These are phyloP conservation scores for Henckelia pumila DNA, from an alignment of 257 asterid genomes.

Conservation along the genomic window DNA sequence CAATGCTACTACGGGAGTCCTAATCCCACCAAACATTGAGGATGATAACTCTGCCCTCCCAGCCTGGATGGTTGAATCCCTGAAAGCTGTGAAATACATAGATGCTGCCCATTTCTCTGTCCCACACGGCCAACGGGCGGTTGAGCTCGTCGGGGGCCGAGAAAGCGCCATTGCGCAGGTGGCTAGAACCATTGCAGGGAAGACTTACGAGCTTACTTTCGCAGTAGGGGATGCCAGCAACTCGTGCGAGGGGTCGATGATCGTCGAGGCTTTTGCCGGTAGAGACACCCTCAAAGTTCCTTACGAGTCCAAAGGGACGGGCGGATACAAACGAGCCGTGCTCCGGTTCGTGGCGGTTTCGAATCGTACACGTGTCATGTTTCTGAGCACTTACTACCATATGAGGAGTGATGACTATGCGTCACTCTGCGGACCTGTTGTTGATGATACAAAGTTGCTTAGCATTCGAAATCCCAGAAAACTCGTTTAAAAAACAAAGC, in stretches of 20 bases:
- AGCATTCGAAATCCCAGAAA: constrained; percentile 63
- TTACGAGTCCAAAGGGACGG: constrained; percentile 80
- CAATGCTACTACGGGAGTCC: constrained; percentile 93
- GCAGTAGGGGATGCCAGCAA: constrained; percentile 93
- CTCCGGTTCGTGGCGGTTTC: constrained; percentile 62
- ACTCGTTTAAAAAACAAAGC: constrained; percentile 34
- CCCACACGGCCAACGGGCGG: constrained; percentile 71
- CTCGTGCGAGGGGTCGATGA: constrained; percentile 82
- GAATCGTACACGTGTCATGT: constrained; percentile 66
- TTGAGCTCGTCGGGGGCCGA: constrained; percentile 90
- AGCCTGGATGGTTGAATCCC: constrained; percentile 95
- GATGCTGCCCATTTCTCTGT: constrained; percentile 83
- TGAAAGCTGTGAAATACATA: constrained; percentile 84
- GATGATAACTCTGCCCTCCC: constrained; percentile 94
- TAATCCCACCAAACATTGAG: constrained; percentile 87
- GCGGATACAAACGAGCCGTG: constrained; percentile 79
- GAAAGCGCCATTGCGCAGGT: constrained; percentile 96
- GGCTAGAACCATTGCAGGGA: constrained; percentile 59
- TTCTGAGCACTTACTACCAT: constrained; percentile 85
- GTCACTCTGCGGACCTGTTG: constrained; percentile 92
- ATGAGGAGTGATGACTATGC: constrained; percentile 81
- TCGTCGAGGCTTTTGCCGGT: constrained; percentile 92
- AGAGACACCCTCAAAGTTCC: constrained; percentile 69
- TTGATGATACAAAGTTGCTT: constrained; percentile 71
- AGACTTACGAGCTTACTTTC: constrained; percentile 64